Evolutionary conservation across 1,139 yeast species (phyloP), one percentile per base, ranked within the genome.

Genomic region (Candida glucosophila): DNA sequence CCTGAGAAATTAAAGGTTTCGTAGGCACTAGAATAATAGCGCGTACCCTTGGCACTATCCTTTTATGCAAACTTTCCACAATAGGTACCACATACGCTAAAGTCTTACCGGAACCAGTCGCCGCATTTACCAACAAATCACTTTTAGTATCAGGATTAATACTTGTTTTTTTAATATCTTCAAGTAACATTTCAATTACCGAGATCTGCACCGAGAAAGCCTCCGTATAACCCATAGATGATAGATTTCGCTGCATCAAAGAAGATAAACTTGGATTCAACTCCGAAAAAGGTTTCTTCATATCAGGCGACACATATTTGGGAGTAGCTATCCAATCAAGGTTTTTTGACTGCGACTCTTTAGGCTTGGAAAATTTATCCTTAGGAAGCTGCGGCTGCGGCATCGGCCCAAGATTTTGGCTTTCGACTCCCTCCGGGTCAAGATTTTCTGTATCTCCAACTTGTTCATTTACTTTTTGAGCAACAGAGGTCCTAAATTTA

Each of bases 41-140:
- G 25, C 95, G 60, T 3, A 83, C 52, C 27, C 76, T 60, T 1
- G 94, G 90, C 3, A 85, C 88, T 1, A 70, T 58, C 33, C 95
- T 64, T 9, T 55, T 52, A 10, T 67, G 58, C 28, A 90, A 58
- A 4, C 73, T 59, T 35, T 86, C 86, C 2, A 92, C 64, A 7
- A 90, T 69, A 1, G 98, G 98, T 3, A 90, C 66, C 32, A 76
- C 67, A 47, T 90, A 90, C 6, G 96, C 94, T 28, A 92, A 58
- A 0, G 99, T 90, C 48, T 90, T 90, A 43, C 99, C 99, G 1
- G 95, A 81, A 27, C 99, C 99, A 0, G 99, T 90, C 4, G 93
- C 75, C 2, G 98, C 95, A 49, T 90, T 88, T 4, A 90, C 95
- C 25, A 90, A 58, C 11, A 86, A 54, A 48, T 90, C 95, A 12